A percentile compares a stretch with the other conserved stretches of the same genome.
Conservation (phyloP, 2,329 filamentous ascomycete genomes). For the Diaporthe capsici region DNA sequence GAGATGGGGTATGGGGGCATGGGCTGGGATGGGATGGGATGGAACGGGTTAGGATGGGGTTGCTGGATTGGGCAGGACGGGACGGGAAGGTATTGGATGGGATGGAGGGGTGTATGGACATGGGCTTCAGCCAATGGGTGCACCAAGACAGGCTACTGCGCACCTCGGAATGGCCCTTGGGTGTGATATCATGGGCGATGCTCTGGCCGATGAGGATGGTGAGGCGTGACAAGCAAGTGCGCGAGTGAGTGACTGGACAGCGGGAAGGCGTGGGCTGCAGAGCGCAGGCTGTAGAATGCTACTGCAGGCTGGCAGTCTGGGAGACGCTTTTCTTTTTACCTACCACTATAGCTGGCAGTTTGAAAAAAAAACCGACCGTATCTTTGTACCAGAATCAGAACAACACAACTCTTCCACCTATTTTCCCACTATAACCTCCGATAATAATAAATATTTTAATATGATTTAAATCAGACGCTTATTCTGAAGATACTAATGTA, state of each 20-base stretch:
- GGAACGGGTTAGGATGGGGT: not conserved
- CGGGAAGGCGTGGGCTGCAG: not conserved
- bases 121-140: slow-evolving; percentile 7
- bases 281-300: not conserved
- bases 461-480: too few species aligned
- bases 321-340: not conserved
- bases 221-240: not conserved
- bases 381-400: too few species aligned
- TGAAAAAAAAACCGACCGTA: too few species aligned
- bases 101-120: not conserved
- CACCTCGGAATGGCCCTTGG: not conserved
- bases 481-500: too few species aligned
- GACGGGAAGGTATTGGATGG: slow-evolving; percentile 6
- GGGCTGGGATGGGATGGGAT: not conserved
- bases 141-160: not conserved
- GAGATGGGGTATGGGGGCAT: not conserved
- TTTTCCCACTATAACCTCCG: too few species aligned
- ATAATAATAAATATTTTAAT: too few species aligned
- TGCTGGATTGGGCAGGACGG: slow-evolving; percentile 16
- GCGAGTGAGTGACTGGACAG: not conserved
- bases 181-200: not conserved
- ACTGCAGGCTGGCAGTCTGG: not conserved
- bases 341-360: too few species aligned
- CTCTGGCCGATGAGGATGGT: not conserved
- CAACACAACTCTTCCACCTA: too few species aligned